These are phyloP conservation scores for Lyophyllum semitale DNA, from an alignment of 768 basidiomycete species.

Conservation along the genomic window DNA sequence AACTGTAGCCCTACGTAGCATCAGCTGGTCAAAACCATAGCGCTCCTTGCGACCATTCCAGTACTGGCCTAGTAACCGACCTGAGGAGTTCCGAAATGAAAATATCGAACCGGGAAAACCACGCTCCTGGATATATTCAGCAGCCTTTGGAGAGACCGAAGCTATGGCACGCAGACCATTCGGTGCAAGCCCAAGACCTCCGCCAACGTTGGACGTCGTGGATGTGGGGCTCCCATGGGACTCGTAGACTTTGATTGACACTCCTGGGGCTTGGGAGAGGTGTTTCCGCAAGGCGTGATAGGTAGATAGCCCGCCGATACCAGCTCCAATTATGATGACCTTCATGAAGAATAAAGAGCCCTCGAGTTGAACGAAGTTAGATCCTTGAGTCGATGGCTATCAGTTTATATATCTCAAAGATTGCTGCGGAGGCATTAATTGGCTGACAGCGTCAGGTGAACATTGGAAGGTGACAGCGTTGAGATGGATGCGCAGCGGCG, in stretches of 20 bases:
- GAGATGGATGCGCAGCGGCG: too few species aligned
- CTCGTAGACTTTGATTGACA: constrained; percentile 32
- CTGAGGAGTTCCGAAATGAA: constrained; percentile 30
- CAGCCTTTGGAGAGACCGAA: constrained; percentile 27
- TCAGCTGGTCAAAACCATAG: constrained; percentile 33
- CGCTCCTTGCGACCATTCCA: constrained; percentile 27
- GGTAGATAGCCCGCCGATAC: constrained; percentile 33
- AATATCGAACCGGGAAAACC: constrained; percentile 10
- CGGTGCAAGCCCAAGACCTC: constrained; percentile 39
- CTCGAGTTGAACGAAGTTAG: too few species aligned
- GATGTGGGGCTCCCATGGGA: constrained; percentile 28
- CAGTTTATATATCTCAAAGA: too few species aligned
- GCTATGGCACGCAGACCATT: constrained; percentile 39
- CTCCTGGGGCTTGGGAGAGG: constrained; percentile 10
- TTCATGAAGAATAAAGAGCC: constrained; percentile 23
- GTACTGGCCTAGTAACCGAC: constrained; percentile 31
- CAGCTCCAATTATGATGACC: constrained; percentile 36
- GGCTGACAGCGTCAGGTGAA: too few species aligned
- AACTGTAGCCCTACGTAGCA: constrained; percentile 33
- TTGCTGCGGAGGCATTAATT: too few species aligned
- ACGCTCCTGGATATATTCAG: constrained; percentile 29
- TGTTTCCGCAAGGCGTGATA: constrained; percentile 36
- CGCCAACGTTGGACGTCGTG: constrained; percentile 29
- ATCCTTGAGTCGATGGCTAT: too few species aligned
- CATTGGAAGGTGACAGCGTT: too few species aligned